Conservation (phyloP, 192 early-diverging fungal species). For the Linnemannia hyalina region DNA sequence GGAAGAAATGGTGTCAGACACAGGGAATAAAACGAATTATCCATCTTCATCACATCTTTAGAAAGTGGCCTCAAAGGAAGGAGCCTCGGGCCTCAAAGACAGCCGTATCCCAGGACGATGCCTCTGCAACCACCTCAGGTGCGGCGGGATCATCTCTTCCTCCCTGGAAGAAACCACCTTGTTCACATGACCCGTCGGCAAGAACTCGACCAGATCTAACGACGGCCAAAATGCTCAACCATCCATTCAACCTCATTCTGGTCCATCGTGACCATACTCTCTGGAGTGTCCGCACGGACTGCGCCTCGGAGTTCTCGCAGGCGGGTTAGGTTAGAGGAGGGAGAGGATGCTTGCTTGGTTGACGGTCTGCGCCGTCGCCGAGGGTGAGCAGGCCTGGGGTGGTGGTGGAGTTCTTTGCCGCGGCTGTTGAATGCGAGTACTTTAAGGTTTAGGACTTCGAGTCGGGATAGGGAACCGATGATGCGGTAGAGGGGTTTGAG, state of each 20-base stretch:
- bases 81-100: not conserved
- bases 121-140: not conserved
- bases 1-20: not conserved
- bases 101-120: not conserved
- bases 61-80: not conserved
- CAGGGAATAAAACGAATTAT: not conserved
- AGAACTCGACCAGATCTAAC: not conserved
- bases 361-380: not conserved
- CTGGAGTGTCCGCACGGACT: not conserved
- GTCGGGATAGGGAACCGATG: not conserved
- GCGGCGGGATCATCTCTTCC: not conserved
- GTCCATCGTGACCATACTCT: not conserved
- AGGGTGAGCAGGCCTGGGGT: not conserved
- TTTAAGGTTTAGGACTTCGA: not conserved
- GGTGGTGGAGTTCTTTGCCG: not conserved
- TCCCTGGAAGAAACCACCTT: not conserved
- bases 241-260: not conserved
- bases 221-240: not conserved
- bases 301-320: not conserved
- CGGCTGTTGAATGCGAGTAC: not conserved
- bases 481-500: not conserved
- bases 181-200: not conserved
- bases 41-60: not conserved
- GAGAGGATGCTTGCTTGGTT: not conserved
- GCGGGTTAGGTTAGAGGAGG: not conserved